Base-by-base conservation (phyloP, 2,329 filamentous ascomycete species). In the Penicillium sp. region DNA sequence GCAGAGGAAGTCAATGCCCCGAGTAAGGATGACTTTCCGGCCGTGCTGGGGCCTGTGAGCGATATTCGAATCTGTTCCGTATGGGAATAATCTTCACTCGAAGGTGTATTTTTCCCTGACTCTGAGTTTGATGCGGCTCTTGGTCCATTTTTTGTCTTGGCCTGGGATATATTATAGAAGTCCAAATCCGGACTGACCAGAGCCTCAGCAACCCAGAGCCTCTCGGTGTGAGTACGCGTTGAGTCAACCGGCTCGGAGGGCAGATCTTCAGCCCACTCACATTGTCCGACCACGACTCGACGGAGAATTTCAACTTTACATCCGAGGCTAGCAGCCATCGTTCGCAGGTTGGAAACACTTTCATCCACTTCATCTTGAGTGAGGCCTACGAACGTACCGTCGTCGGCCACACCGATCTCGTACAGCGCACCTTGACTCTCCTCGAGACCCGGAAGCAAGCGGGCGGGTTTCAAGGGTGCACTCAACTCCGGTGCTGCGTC, bases 401-500 rank as follows among this genome's bases (percentile, higher is more conserved):
- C 92, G 71, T 99, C 94, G 27, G 92, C 89, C 9, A 99, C 92
- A 0, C 94, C 94, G 71, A 99, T 96, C 72, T 99, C 93, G 65
- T 99, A 99, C 47, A 97, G 75, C 1, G 94, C 94, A 5, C 94
- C 94, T 62, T 91, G 88, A 14, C 92, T 97, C 70, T 96, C 92
- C 70, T 97, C 93, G 8, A 99, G 78, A 0, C 94, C 92, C 2
- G 92, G 83, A 11, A 86, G 73, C 31, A 87, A 74, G 47, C 79
- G 81, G 40, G 78, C 77, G 7, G 82, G 82, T 60, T 81, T 79
- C 22, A 77, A 76, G 32, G 79, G 79, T 13, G 77, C 74, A 22
- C 78, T 86, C 6, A 92, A 78, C 58, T 86, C 85, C 7, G 78
- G 70, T 8, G 81, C 79, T 49, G 73, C 75, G 51, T 92, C 86